phyloP scores from a whole-genome alignment of 192 early-diverging fungal species.

The Spinellus fusiger region DNA sequence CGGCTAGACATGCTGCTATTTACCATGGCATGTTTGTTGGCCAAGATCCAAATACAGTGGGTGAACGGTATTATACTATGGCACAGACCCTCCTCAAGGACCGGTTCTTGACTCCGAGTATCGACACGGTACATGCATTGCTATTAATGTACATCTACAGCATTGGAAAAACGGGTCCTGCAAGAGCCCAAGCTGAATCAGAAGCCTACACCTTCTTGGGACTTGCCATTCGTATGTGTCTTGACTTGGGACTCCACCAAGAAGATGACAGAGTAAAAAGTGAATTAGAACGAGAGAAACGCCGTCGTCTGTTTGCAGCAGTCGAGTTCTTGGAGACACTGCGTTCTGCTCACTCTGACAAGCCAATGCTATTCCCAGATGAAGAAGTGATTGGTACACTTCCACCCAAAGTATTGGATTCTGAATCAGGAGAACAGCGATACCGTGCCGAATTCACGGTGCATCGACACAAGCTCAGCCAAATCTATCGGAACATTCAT shows the following conservation, averaged over 20 bases:
- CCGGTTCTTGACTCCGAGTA: constrained; percentile 13
- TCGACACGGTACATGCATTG: constrained; percentile 26
- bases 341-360: constrained; percentile 26
- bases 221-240: constrained; percentile 27
- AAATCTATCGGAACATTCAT: constrained; percentile 27
- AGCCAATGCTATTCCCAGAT: constrained; percentile 24
- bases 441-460: constrained; percentile 32
- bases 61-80: constrained; percentile 22
- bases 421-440: constrained; percentile 21
- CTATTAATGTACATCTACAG: constrained; percentile 32
- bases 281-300: constrained; percentile 13
- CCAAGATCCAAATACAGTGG: constrained; percentile 30
- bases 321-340: constrained; percentile 23
- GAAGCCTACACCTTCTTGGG: constrained; percentile 29
- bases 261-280: constrained; percentile 4
- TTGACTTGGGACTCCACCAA: constrained; percentile 27
- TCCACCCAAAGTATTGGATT: constrained; percentile 1
- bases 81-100: constrained; percentile 18
- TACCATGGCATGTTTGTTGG: constrained; percentile 31
- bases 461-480: constrained; percentile 24
- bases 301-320: constrained; percentile 13
- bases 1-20: constrained; percentile 30
- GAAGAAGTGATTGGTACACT: constrained; percentile 5
- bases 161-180: constrained; percentile 24
- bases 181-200: constrained; percentile 12